Evolutionary conservation across 164 flowering plant species (phyloP), one percentile per base, ranked within the genome.

Genomic region (Dillenia turbinata): DNA sequence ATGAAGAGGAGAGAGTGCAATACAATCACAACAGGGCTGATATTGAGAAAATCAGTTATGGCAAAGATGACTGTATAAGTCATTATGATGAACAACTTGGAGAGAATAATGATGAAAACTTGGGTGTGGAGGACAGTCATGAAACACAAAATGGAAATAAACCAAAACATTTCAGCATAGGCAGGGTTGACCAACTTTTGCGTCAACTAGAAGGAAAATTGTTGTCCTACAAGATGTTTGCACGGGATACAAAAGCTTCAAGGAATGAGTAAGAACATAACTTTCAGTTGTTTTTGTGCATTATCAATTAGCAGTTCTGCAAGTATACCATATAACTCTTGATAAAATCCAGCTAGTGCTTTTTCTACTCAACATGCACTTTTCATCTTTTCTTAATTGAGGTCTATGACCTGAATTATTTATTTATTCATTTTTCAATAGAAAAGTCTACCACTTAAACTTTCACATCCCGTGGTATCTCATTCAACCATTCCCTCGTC

Each of bases 221-320:
- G 33, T 73, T 91, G 48, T 91, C 99, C 26, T 94, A 87, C 80
- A 88, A 73, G 74, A 82, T 89, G 82, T 94, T 89, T 84, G 96
- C 97, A 46, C 82, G 99, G 49, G 99, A 94, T 56, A 94, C 97
- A 6, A 91, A 91, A 80, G 84, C 99, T 66, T 85, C 97, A 10
- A 83, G 99, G 77, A 89, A 82, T 70, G 68, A 61, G 97, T 92
- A 81, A 87, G 96, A 69, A 8, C 12, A 57, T 65, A 26, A 33
- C 51, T 17, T 10, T 59, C 43, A 45, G 22, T 44, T 33, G 40
- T 33, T 33, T 33, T 33, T 33, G 40, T 33, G 40, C 40, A 33
- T 33, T 33, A 33, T 33, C 40, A 33, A 33, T 33, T 0, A 5
- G 40, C 40, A 33, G 5, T 33, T 33, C 5, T 33, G 40, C 40